phyloP scores from a whole-genome alignment of 2,329 filamentous ascomycete species.

The Dichotomopilus funicola region DNA sequence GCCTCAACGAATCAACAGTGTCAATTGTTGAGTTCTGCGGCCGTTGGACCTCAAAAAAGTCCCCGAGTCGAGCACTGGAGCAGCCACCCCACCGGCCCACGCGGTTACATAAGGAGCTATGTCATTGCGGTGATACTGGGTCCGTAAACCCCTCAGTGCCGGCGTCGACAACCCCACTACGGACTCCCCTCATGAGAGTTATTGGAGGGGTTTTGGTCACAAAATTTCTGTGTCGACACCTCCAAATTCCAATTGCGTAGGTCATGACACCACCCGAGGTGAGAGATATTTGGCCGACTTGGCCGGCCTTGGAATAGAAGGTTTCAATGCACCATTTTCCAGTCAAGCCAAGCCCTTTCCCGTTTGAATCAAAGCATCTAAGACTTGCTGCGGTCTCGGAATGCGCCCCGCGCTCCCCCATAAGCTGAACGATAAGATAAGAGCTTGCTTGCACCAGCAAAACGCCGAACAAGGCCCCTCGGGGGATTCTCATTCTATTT shows the following conservation, averaged over 20 bases:
- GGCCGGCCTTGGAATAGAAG: neutral
- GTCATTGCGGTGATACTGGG: constrained; percentile 11
- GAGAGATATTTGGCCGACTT: neutral
- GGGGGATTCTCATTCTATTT: no score
- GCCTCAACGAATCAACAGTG: no score
- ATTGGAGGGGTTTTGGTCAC: neutral
- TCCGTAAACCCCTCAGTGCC: constrained; percentile 19
- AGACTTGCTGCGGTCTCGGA: constrained; percentile 5
- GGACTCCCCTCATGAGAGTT: neutral
- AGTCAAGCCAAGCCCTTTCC: no score
- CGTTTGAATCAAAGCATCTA: no score
- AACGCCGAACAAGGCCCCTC: neutral
- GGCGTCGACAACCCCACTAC: constrained; percentile 3
- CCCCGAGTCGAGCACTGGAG: neutral
- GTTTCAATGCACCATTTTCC: no score
- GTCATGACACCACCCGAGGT: neutral
- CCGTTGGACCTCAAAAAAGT: neutral
- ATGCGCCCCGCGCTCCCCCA: constrained; percentile 13
- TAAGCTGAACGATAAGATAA: constrained; percentile 27
- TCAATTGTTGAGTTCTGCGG: no score
- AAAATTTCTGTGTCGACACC: neutral
- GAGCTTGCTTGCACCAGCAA: constrained; percentile 15
- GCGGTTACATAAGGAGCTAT: constrained; percentile 11
- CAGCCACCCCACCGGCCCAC: constrained; percentile 1
- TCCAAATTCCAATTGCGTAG: neutral